phyloP scores from a whole-genome alignment of 31 red algal species.

The Porphyra umbilicalis region DNA sequence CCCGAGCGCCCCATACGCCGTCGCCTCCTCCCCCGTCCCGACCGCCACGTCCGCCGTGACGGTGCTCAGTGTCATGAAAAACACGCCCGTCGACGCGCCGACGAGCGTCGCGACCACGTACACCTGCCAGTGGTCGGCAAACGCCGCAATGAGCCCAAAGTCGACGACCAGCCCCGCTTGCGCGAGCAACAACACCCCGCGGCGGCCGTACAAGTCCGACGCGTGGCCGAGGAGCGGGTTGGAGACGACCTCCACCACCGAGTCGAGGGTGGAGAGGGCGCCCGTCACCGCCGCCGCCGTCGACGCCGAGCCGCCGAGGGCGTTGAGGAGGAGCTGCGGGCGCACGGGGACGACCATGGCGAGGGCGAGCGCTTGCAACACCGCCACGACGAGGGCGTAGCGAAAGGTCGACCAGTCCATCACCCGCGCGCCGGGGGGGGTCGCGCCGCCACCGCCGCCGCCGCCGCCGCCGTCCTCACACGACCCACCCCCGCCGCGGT shows the following conservation, averaged over 20 bases:
- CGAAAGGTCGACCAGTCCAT: background rate
- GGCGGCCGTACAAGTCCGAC: conserved; percentile 47
- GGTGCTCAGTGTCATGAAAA: conserved; percentile 29
- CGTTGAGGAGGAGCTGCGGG: conserved; percentile 44
- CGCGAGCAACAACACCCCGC: conserved; percentile 29
- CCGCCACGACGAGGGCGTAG: conserved; percentile 6
- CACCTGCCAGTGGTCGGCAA: conserved; percentile 10
- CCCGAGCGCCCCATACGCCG: conserved; percentile 38
- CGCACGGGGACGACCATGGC: conserved; percentile 46
- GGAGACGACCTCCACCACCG: conserved; percentile 32
- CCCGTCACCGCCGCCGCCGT: conserved; percentile 24
- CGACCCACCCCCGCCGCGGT: background rate
- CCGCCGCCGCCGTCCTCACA: background rate
- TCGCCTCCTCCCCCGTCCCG: conserved; percentile 1
- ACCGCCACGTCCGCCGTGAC: conserved; percentile 38
- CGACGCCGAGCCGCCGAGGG: conserved; percentile 21
- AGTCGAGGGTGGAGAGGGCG: conserved; percentile 14
- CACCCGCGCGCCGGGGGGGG: background rate
- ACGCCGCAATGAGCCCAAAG: conserved; percentile 30
- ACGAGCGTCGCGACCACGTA: conserved; percentile 36
- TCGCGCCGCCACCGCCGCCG: background rate
- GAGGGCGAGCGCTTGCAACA: conserved; percentile 27
- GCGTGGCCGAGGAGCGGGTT: conserved; percentile 38
- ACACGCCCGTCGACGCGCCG: conserved; percentile 34
- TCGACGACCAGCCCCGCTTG: conserved; percentile 37